Conservation (phyloP, 768 basidiomycete genomes). For the Fomitopsis pulvina region DNA sequence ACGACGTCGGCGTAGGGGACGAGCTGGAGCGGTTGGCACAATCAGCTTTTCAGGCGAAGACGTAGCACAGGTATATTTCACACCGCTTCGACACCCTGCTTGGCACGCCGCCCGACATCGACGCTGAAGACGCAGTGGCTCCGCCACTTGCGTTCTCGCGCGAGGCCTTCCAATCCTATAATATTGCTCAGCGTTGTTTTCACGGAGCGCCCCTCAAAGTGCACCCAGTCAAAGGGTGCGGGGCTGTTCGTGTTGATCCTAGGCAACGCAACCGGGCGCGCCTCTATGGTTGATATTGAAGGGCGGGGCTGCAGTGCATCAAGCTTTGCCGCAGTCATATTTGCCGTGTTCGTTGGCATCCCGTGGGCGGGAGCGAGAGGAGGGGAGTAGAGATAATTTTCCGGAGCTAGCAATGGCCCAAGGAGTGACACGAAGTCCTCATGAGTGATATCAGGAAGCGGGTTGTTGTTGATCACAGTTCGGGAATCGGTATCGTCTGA, state of each 20-base stretch:
- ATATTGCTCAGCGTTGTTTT: slow-evolving; percentile 78
- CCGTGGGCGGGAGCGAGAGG: slow-evolving; percentile 15
- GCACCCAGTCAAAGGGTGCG: slow-evolving; percentile 82
- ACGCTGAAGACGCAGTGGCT: slow-evolving; percentile 77
- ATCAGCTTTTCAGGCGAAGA: background rate
- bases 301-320: slow-evolving; percentile 25
- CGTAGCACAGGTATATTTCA: slow-evolving; percentile 22
- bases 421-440: slow-evolving; percentile 79
- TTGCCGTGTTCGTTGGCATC: slow-evolving; percentile 14
- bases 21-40: slow-evolving; percentile 37
- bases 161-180: slow-evolving; percentile 72
- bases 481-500: slow-evolving; percentile 51
- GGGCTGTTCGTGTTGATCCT: slow-evolving; percentile 43
- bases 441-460: slow-evolving; percentile 79
- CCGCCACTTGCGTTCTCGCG: slow-evolving; percentile 79
- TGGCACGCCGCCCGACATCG: slow-evolving; percentile 66
- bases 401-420: slow-evolving; percentile 76
- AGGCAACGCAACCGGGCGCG: slow-evolving; percentile 2
- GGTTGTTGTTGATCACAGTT: slow-evolving; percentile 82
- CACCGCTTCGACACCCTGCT: slow-evolving; percentile 78
- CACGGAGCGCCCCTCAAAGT: slow-evolving; percentile 76
- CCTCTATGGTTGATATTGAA: slow-evolving; percentile 15
- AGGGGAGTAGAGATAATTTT: slow-evolving; percentile 54
- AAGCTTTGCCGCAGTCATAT: slow-evolving; percentile 7
- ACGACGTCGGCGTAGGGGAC: slow-evolving; percentile 79